Conservation (phyloP, 2,329 filamentous ascomycete genomes). For the Beauveria caledonica region DNA sequence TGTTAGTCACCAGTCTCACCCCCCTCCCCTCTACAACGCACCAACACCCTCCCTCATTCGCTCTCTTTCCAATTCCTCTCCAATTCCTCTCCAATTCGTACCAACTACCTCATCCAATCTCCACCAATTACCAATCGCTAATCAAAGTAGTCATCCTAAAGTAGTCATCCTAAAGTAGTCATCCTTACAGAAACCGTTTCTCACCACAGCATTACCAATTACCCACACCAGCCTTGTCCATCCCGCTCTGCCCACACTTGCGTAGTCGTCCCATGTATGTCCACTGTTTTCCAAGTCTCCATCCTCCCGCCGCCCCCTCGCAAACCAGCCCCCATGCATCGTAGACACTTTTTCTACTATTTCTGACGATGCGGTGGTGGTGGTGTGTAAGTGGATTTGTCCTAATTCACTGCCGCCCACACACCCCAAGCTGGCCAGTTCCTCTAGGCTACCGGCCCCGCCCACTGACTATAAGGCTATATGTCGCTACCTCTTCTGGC, state of each 20-base stretch:
- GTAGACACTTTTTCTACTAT: neutral
- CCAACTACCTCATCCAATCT: too few relatives aligned
- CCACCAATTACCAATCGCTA: neutral
- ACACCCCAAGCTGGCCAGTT: neutral
- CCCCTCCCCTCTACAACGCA: neutral
- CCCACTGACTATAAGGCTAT: slow-evolving; percentile 6
- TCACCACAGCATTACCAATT: neutral
- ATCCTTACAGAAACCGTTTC: neutral
- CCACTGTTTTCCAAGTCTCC: slow-evolving; percentile 14
- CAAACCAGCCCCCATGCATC: neutral
- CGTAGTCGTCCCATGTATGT: slow-evolving; percentile 21
- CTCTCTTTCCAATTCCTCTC: neutral
- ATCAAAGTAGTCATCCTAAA: neutral
- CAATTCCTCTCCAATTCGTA: neutral
- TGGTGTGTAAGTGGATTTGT: neutral
- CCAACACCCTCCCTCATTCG: neutral
- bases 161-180: too few relatives aligned
- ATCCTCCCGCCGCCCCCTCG: neutral
- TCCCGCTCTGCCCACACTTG: neutral
- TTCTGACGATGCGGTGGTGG: neutral
- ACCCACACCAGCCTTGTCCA: neutral
- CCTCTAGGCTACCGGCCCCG: slow-evolving; percentile 7
- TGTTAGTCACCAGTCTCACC: slow-evolving; percentile 8
- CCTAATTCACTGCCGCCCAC: neutral
- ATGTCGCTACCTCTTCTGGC: neutral